Evolutionary conservation across 2,329 filamentous ascomycete genomes (phyloP).

Genomic region (Hypoxylon sp.): DNA sequence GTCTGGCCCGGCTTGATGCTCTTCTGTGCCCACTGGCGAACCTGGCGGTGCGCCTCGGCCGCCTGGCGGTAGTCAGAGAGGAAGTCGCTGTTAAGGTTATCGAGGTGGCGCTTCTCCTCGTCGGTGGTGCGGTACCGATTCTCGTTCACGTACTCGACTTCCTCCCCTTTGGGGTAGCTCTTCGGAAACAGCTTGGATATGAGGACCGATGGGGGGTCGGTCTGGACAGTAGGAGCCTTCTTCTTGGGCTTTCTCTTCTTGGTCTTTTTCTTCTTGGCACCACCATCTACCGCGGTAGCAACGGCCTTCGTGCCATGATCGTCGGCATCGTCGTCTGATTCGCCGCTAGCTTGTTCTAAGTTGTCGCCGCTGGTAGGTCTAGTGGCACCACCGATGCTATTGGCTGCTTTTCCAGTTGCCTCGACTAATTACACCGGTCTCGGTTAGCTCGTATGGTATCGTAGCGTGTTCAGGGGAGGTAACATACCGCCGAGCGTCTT

Average conservation of each 20-base stretch:
- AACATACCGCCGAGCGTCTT: slow-evolving; percentile 51
- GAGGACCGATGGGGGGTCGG: slow-evolving; percentile 77
- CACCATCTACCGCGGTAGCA: slow-evolving; percentile 39
- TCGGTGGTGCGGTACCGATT: slow-evolving; percentile 80
- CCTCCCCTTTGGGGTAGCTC: slow-evolving; percentile 79
- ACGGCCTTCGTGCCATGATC: slow-evolving; percentile 48
- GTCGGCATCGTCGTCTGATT: slow-evolving; percentile 62
- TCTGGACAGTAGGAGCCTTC: slow-evolving; percentile 73
- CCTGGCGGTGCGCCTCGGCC: slow-evolving; percentile 85
- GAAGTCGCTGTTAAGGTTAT: slow-evolving; percentile 82
- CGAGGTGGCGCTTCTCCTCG: slow-evolving; percentile 84
- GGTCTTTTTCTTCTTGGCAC: slow-evolving; percentile 76
- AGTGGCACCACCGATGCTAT: slow-evolving; percentile 43
- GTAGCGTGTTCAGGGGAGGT: not conserved
- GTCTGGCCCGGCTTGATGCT: slow-evolving; percentile 82
- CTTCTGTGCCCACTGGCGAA: slow-evolving; percentile 82
- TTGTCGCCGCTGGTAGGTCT: slow-evolving; percentile 50
- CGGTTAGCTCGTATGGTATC: not conserved
- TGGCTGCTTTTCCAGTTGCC: slow-evolving; percentile 51
- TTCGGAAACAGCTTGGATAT: slow-evolving; percentile 77
- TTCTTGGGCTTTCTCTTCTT: slow-evolving; percentile 81
- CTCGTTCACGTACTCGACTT: slow-evolving; percentile 79
- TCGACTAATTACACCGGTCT: slow-evolving; percentile 48
- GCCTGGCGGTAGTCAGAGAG: slow-evolving; percentile 82
- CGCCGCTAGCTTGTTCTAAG: slow-evolving; percentile 55